These are phyloP conservation scores for Saccharomyces pastorianus DNA, from an alignment of 1,139 yeast species.

Conservation along the genomic window DNA sequence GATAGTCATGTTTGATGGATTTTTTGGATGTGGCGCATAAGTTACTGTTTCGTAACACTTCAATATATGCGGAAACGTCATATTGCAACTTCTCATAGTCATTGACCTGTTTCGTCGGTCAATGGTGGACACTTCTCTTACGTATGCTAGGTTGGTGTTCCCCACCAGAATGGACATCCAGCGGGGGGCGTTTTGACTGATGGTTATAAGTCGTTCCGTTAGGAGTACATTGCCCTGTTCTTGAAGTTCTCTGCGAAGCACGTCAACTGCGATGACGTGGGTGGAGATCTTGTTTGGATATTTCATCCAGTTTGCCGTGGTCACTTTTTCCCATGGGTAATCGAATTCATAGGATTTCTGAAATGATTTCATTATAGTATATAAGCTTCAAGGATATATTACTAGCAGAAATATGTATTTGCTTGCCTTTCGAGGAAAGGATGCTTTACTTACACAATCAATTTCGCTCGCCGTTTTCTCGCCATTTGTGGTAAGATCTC, in stretches of 20 bases:
- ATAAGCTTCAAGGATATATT: background rate
- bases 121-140: conserved; percentile 82
- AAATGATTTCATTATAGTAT: conserved; percentile 60
- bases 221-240: conserved; percentile 48
- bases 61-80: conserved; percentile 71
- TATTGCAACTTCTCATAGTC: conserved; percentile 75
- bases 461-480: background rate
- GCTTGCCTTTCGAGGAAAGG: background rate
- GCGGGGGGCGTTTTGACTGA: conserved; percentile 76
- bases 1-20: conserved; percentile 45
- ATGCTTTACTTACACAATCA: background rate
- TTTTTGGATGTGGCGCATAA: conserved; percentile 57
- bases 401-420: background rate
- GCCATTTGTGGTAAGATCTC: background rate
- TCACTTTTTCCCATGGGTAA: conserved; percentile 90
- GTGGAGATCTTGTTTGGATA: conserved; percentile 89
- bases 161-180: conserved; percentile 78
- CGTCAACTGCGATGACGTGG: conserved; percentile 94
- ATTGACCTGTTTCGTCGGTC: conserved; percentile 58
- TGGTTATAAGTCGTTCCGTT: conserved; percentile 83
- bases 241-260: conserved; percentile 62
- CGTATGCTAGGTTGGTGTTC: conserved; percentile 64
- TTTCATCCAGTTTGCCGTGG: conserved; percentile 94
- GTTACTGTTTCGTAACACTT: conserved; percentile 79
- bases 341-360: conserved; percentile 58